Evolutionary conservation across 768 basidiomycete species (phyloP).

Genomic region (Hypholoma sublateritium): DNA sequence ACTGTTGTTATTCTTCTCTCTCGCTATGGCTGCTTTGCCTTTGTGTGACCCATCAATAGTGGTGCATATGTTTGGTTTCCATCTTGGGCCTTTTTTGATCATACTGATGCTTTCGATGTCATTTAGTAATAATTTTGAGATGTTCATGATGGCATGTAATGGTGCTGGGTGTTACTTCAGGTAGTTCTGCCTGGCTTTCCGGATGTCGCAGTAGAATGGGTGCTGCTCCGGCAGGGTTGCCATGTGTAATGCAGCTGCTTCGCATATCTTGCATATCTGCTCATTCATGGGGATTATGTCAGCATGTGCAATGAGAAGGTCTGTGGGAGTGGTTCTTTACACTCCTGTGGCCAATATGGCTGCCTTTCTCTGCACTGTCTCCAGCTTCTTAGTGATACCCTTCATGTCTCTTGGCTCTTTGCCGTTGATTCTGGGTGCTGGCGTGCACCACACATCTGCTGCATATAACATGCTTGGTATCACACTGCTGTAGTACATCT

Average conservation of each 20-base stretch:
- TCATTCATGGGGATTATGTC: constrained; percentile 1
- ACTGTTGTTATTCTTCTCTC: constrained; percentile 6
- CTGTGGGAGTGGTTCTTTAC: neutral
- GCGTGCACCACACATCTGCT: constrained; percentile 1
- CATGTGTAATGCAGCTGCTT: constrained; percentile 14
- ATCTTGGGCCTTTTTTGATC: too few relatives aligned
- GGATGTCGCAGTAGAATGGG: constrained; percentile 15
- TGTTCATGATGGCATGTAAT: neutral
- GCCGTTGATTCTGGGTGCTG: neutral
- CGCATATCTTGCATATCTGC: neutral
- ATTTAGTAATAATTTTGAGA: too few relatives aligned
- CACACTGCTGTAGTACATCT: neutral
- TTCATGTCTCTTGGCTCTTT: neutral
- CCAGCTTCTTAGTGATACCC: neutral
- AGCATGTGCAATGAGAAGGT: neutral
- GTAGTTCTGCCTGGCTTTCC: neutral
- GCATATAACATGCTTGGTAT: constrained; percentile 8
- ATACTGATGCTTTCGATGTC: too few relatives aligned
- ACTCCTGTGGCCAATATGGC: constrained; percentile 16
- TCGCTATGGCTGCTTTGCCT: constrained; percentile 11
- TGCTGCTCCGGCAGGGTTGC: constrained; percentile 19
- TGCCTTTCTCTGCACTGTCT: constrained; percentile 8
- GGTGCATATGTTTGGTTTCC: too few relatives aligned
- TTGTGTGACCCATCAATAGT: constrained; percentile 6
- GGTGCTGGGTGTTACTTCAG: constrained; percentile 3